Evolutionary conservation across 495 filamentous ascomycete genomes (phyloP).

Genomic region (Podospora pseudocomata): DNA sequence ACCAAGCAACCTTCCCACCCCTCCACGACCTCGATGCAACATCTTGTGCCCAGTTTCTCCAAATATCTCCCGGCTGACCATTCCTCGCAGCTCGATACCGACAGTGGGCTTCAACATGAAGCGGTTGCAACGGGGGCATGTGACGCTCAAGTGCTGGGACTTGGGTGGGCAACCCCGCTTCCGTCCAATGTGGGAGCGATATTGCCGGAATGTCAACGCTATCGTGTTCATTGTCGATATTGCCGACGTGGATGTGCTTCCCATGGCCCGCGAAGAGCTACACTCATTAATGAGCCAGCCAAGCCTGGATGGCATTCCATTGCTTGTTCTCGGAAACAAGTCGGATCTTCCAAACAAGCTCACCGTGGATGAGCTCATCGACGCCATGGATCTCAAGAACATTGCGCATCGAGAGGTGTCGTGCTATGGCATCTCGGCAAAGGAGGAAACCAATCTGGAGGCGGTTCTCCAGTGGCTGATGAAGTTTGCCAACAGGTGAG

Average conservation of each 20-base stretch:
- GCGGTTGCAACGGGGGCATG: slow-evolving; percentile 95
- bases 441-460: slow-evolving; percentile 97
- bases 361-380: slow-evolving; percentile 92
- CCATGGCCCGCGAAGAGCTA: slow-evolving; percentile 88
- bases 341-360: slow-evolving; percentile 85
- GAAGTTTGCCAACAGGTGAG: slow-evolving; percentile 67
- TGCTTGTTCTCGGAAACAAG: slow-evolving; percentile 97
- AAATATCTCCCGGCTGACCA: slow-evolving; percentile 40
- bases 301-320: slow-evolving; percentile 81
- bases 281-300: slow-evolving; percentile 83
- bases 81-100: slow-evolving; percentile 77
- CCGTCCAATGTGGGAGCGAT: slow-evolving; percentile 98
- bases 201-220: slow-evolving; percentile 94
- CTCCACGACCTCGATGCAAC: slow-evolving; percentile 10
- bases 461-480: slow-evolving; percentile 96
- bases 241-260: slow-evolving; percentile 72
- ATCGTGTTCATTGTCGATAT: slow-evolving; percentile 94
- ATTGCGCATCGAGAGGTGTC: slow-evolving; percentile 92
- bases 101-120: slow-evolving; percentile 99
- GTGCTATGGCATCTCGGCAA: slow-evolving; percentile 98
- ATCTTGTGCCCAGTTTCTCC: slow-evolving; percentile 10
- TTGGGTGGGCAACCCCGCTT: slow-evolving; percentile 95
- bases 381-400: slow-evolving; percentile 81
- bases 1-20: slow-evolving; percentile 13
- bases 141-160: slow-evolving; percentile 99